Conservation (phyloP, 1,284 basidiomycete species). For the Tilletiopsis washingtonensis region DNA sequence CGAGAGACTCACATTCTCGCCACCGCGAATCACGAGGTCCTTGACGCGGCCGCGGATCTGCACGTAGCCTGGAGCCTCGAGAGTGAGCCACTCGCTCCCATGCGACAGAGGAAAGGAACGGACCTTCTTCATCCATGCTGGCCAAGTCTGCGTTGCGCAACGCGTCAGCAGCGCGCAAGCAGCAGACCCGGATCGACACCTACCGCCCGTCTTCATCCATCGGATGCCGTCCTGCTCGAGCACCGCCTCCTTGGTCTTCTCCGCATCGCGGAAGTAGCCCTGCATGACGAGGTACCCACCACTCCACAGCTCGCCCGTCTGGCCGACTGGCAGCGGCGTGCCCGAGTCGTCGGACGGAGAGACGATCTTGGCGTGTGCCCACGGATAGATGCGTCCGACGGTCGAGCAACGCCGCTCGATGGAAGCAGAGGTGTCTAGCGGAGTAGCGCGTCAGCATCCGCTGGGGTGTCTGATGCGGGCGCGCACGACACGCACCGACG, state of each 20-base stretch:
- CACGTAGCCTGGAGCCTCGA: too few species aligned
- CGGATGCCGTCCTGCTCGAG: constrained; percentile 58
- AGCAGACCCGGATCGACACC: too few species aligned
- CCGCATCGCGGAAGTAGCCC: constrained; percentile 70
- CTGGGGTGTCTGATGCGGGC: too few species aligned
- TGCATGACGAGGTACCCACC: constrained; percentile 70
- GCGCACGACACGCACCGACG: background rate
- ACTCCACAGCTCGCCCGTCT: constrained; percentile 65
- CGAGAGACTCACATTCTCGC: constrained; percentile 58
- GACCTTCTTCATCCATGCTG: too few species aligned
- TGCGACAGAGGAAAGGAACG: too few species aligned
- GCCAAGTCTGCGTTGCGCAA: too few species aligned
- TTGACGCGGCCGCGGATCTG: constrained; percentile 60
- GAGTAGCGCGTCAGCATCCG: too few species aligned
- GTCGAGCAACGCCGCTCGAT: constrained; percentile 68
- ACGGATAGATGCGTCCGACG: constrained; percentile 66
- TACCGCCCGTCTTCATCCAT: constrained; percentile 77
- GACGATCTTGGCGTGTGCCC: constrained; percentile 68
- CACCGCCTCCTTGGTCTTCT: constrained; percentile 58
- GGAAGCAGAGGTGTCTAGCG: constrained; percentile 52
- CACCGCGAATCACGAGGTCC: constrained; percentile 81
- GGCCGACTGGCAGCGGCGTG: constrained; percentile 30
- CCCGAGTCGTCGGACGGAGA: constrained; percentile 52
- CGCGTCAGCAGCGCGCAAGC: too few species aligned
- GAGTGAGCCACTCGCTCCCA: too few species aligned